Evolutionary conservation across 352 stramenopile genomes (phyloP), one percentile per base, ranked within the genome.

Genomic region (Pythium grandisporangium): DNA sequence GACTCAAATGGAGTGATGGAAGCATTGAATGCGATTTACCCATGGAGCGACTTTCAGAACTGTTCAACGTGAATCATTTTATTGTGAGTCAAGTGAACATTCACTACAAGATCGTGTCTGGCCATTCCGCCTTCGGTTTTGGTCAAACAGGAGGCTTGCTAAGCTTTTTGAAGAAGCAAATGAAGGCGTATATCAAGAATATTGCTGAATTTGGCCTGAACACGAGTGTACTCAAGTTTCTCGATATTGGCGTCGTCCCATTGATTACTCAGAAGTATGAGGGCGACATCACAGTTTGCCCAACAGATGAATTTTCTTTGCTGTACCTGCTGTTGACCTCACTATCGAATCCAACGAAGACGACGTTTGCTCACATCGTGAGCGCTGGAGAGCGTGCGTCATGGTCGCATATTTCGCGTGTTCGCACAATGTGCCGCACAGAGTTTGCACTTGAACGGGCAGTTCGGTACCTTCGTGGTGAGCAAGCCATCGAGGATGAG

Each of bases 51-150:
- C 58, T 97, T n/a, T 83, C 74, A 5, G 85, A 96, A 56, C 80
- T 99, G 29, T 99, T 99, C 67, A 99, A 99, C 61, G 89, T 98
- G 16, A 99, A 99, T 58, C 95, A 99, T 52, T 99, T 98, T 49
- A 97, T 99, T 42, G 93, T 98, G 41, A 97, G 80, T 44, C 96
- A 99, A 62, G 86, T 95, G 20, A 93, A 93, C 41, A 71, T 85
- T 19, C 79, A 89, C 53, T 86, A 93, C 69, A 93, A 93, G 51
- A 65, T 82, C 32, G 76, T 93, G 3, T 90, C 80, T 5, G 75
- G 76, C 10, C 77, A 93, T 47, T 67, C 69, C 10, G 65, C 63
- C 30, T 84, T 79, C 40, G 66, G 63, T 35, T 83, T 58, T 48
- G 76, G 91, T 27, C 85, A 94, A 19, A 84, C 73, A 5, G 67